Percentiles rank a stretch among this genome's conserved stretches.
Evolutionary conservation across 2,329 filamentous ascomycete genomes (phyloP).

Genomic region (Curvularia spicifera): DNA sequence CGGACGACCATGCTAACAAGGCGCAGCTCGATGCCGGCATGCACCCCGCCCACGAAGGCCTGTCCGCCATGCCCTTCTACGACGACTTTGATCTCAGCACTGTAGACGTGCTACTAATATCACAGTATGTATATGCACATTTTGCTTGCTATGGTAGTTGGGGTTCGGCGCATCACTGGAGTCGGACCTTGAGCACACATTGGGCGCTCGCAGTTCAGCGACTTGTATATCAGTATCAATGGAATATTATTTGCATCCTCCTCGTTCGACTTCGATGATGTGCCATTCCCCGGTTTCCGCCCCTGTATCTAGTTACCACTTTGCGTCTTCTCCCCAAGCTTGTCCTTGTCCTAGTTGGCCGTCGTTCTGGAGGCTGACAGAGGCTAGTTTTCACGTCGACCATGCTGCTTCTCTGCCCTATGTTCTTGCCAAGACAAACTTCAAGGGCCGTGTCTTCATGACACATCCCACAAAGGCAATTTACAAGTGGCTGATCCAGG

Average conservation of each 20-base stretch:
- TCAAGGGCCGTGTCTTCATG: conserved; percentile 97
- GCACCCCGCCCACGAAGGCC: conserved; percentile 93
- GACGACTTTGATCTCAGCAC: conserved; percentile 98
- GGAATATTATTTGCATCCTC: conserved; percentile 49
- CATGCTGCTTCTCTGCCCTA: conserved; percentile 99
- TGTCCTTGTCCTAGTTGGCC: conserved; percentile 2
- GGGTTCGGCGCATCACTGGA: conserved; percentile 43
- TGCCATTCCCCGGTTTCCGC: conserved; percentile 32
- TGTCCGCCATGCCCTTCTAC: conserved; percentile 93
- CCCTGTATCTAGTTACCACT: conserved; percentile 31
- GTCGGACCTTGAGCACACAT: conserved; percentile 34
- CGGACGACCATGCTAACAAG: conserved; percentile 29
- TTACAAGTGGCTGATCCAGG: conserved; percentile 99
- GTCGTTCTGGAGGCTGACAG: conserved; percentile 29
- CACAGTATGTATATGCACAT: conserved; percentile 79
- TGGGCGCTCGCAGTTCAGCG: conserved; percentile 27
- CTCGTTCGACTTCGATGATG: conserved; percentile 47
- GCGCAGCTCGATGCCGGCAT: conserved; percentile 91
- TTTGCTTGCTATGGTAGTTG: conserved; percentile 26
- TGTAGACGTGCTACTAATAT: conserved; percentile 95
- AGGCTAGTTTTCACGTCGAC: conserved; percentile 88
- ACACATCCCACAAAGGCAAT: conserved; percentile 99
- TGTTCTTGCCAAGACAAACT: conserved; percentile 96
- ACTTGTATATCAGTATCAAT: conserved; percentile 52
- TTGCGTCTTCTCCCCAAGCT: conserved; percentile 5